Base-by-base conservation (phyloP, 495 filamentous ascomycete genomes). In the Penicillium goetzii region DNA sequence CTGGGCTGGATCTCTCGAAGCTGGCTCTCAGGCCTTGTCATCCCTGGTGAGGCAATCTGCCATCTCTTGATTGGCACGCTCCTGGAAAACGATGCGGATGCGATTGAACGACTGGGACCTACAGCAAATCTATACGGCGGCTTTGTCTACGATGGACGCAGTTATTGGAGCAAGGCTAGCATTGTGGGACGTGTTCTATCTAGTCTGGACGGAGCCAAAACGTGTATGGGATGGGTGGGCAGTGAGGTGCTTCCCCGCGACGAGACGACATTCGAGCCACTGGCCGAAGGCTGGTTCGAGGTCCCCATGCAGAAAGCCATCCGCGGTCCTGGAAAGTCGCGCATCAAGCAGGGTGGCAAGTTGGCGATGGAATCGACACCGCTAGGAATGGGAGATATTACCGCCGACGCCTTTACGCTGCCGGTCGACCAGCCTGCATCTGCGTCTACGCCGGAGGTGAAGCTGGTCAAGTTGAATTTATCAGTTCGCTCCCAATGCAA, bases 131-230 rank as follows among this genome's bases (percentile, higher is more conserved):
- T 96, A 9, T 89, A 89, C 66, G 89, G 89, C n/a, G 92, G 92
- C 4, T 92, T 96, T 67, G 74, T 89, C 9, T 92, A 91, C 68
- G 71, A 68, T 10, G 84, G 80, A 19, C 86, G 84, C 64, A 93
- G 86, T 58, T 95, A 89, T 80, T 96, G 92, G 92, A 93, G 90
- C 73, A 92, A 89, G 34, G 77, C 83, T 47, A 92, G 89, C 68
- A 81, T 95, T 45, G 85, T 93, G 26, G 90, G 90, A 9, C 85
- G 90, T 34, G 89, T 96, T 0, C 68, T 96, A 25, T 88, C 88
- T 59, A 85, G 87, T 36, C 73, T 85, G 11, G 79, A 84, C 28
- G 88, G 85, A 10, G 84, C 88, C 19, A 83, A 81, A n/a, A 89
- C 90, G 62, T 92, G 89, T 64, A 89, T 92, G 85, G 89, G 89